phyloP scores from a whole-genome alignment of 2,329 filamentous ascomycete genomes.

The Cadophora gregata region DNA sequence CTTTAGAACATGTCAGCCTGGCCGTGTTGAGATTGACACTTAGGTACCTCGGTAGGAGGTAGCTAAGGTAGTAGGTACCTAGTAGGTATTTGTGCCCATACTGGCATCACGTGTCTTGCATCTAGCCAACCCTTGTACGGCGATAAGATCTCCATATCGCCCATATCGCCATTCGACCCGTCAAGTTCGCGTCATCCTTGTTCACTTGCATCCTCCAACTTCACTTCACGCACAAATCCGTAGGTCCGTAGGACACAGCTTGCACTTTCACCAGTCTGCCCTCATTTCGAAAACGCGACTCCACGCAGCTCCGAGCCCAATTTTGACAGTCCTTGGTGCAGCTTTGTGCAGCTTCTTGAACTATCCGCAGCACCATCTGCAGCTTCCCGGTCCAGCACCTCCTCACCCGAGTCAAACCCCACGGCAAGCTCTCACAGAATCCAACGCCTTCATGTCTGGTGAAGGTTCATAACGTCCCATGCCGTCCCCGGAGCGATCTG shows the following conservation, averaged over 20 bases:
- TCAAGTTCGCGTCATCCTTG: slow-evolving; percentile 23
- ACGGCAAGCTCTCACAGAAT: slow-evolving; percentile 9
- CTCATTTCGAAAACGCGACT: background rate
- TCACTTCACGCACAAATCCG: background rate
- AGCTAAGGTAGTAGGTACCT: too few species aligned
- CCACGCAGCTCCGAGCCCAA: background rate
- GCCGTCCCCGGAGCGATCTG: slow-evolving; percentile 39
- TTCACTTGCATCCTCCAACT: background rate
- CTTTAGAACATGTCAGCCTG: too few species aligned
- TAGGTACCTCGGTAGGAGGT: too few species aligned
- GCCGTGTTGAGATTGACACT: background rate
- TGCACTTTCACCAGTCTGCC: background rate
- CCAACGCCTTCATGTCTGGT: slow-evolving; percentile 35
- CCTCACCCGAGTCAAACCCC: slow-evolving; percentile 7
- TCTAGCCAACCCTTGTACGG: slow-evolving; percentile 7
- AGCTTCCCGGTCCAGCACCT: slow-evolving; percentile 14
- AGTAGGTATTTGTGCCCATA: too few species aligned
- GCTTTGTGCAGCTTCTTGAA: background rate
- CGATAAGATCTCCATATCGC: slow-evolving; percentile 21
- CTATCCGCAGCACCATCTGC: slow-evolving; percentile 14
- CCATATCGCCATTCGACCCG: slow-evolving; percentile 19
- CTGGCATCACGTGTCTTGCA: slow-evolving; percentile 10
- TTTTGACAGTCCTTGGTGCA: background rate
- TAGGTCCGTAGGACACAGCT: background rate
- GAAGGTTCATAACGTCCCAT: slow-evolving; percentile 41